Conservation (phyloP, 1,284 basidiomycete species). For the Sphagnurus paluster region DNA sequence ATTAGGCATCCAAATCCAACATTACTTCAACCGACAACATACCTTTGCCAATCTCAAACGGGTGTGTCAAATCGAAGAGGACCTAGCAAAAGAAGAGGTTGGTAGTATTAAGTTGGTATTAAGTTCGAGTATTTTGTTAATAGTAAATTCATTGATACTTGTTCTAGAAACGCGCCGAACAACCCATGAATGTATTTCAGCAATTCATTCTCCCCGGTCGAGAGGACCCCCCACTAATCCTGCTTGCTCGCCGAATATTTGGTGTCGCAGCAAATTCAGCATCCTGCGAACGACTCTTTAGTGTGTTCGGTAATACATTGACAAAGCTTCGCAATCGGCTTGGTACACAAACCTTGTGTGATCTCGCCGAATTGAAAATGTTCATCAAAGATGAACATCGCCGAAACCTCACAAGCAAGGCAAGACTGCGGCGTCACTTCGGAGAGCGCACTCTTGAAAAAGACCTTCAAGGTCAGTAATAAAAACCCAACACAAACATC, state of each 20-base stretch:
- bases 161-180: slow-evolving; percentile 2
- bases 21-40: slow-evolving; percentile 14
- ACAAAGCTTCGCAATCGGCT: slow-evolving; percentile 30
- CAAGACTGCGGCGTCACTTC: background rate
- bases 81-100: background rate
- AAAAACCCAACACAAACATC: too few species aligned
- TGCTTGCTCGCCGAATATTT: slow-evolving; percentile 8
- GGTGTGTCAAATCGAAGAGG: background rate
- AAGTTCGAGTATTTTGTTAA: background rate
- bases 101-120: background rate
- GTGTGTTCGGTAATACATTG: slow-evolving; percentile 31
- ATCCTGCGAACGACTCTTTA: slow-evolving; percentile 36
- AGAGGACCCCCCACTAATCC: slow-evolving; percentile 5
- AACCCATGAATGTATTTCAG: slow-evolving; percentile 18
- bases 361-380: slow-evolving; percentile 31
- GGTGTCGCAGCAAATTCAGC: slow-evolving; percentile 35
- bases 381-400: slow-evolving; percentile 27
- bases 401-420: slow-evolving; percentile 11
- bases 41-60: slow-evolving; percentile 5
- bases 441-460: background rate
- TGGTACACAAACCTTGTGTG: slow-evolving; percentile 16
- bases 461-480: too few species aligned
- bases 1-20: background rate
- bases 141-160: background rate
- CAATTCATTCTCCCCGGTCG: slow-evolving; percentile 11